Percentiles rank a stretch among this genome's conserved stretches.
Conservation (phyloP, 2,329 filamentous ascomycete species). For the Calonectria honghensis region DNA sequence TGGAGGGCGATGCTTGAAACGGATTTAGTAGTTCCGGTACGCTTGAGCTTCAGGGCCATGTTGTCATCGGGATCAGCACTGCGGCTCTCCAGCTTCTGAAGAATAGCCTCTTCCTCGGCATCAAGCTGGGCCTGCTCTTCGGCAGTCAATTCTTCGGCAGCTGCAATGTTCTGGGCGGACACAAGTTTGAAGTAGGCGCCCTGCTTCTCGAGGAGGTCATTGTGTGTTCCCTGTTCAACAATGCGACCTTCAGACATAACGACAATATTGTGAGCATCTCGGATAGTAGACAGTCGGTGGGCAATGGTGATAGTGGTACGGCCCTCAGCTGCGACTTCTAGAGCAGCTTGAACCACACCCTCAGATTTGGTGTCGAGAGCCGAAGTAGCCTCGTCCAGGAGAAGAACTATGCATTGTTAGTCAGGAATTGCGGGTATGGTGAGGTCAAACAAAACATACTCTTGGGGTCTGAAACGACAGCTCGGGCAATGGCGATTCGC, state of each 20-base stretch:
- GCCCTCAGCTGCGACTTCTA: constrained; percentile 89
- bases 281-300: constrained; percentile 95
- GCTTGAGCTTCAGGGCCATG: constrained; percentile 74
- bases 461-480: constrained; percentile 92
- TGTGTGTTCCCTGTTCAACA: constrained; percentile 92
- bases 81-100: constrained; percentile 52
- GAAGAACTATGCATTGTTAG: constrained; percentile 73
- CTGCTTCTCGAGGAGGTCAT: constrained; percentile 81
- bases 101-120: constrained; percentile 66
- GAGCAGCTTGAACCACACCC: constrained; percentile 92
- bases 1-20: constrained; percentile 83
- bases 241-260: constrained; percentile 92
- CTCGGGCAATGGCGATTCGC: constrained; percentile 94
- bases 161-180: constrained; percentile 88
- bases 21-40: constrained; percentile 74
- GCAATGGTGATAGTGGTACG: constrained; percentile 97
- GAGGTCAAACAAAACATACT: constrained; percentile 62
- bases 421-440: neutral
- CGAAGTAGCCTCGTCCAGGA: constrained; percentile 96
- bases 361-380: constrained; percentile 96
- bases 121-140: constrained; percentile 72
- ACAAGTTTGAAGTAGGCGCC: constrained; percentile 91
- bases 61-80: constrained; percentile 77
- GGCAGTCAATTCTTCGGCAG: constrained; percentile 71
- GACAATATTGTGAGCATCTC: constrained; percentile 95